These are phyloP conservation scores for Penstemon barbatus DNA, from an alignment of 257 asterid species.

Conservation along the genomic window DNA sequence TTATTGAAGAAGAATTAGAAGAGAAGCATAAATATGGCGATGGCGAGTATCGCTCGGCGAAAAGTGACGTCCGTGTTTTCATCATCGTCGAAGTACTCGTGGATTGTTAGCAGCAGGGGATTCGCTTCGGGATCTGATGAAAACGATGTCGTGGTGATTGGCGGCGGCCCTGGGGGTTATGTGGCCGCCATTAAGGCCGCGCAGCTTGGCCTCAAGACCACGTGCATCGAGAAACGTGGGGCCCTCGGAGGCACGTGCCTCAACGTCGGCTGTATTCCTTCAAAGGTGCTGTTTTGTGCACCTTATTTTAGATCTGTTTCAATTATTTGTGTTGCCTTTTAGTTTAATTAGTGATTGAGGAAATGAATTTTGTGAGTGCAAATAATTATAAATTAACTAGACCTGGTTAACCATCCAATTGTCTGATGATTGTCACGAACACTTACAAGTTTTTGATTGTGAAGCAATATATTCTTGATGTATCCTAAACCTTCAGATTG, in stretches of 20 bases:
- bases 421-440: not conserved
- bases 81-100: slow-evolving; percentile 35
- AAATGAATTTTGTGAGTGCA: no score
- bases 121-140: slow-evolving; percentile 74
- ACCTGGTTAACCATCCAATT: no score
- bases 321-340: no score
- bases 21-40: slow-evolving; percentile 39
- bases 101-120: slow-evolving; percentile 38
- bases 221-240: slow-evolving; percentile 98
- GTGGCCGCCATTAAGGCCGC: slow-evolving; percentile 99
- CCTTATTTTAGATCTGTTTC: not conserved
- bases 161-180: slow-evolving; percentile 99
- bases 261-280: slow-evolving; percentile 97
- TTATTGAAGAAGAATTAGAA: not conserved
- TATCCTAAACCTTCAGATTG: no score
- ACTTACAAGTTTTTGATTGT: slow-evolving; percentile 21
- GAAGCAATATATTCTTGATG: not conserved
- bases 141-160: slow-evolving; percentile 88
- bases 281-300: slow-evolving; percentile 54
- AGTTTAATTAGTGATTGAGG: no score
- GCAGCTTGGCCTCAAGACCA: slow-evolving; percentile 94
- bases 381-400: no score
- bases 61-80: slow-evolving; percentile 38
- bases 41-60: slow-evolving; percentile 54
- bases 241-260: slow-evolving; percentile 97